Base-by-base conservation (phyloP, 768 basidiomycete genomes). In the Albatrellus ellisii region DNA sequence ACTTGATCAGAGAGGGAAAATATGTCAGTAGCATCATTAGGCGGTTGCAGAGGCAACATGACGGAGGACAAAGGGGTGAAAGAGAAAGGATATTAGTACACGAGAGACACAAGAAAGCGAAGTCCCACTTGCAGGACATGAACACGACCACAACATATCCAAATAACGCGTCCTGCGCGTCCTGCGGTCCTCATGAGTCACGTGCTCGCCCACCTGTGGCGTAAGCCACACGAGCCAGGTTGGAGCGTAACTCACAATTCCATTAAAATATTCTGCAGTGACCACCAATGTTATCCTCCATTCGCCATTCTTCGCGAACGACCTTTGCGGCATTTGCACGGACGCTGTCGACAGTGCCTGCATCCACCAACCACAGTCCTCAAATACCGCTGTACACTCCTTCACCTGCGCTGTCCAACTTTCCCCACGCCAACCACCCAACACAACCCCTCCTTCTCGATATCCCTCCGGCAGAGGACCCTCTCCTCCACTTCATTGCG, bases 1-100 rank as follows among this genome's bases (percentile, higher is more conserved):
- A 69, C 73, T 46, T 79, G 70, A 62, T 88, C 84, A 4, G 80
- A 74, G 45, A 87, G 67, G 0, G 78, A 78, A 64, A 79, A 85
- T 18, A 85, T 73, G 61, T 85, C 79, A 4, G 67, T 69, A 31
- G 64, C 57, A 33, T 56, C 54, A 11, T 54, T 48, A 17, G 57
- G 54, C n/a, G 56, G 52, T 18, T 53, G 58, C 31, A 57, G 57
- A 3, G 56, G 54, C 21, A 54, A 48, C 47, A 57, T 55, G 39
- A 45, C 52, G 36, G 45, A 27, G 29, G 40, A 48, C 36, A 38
- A 46, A 44, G 36, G 44, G 34, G 39, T 47, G 41, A 39, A 46
- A 44, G 35, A 46, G 50, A 48, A 38, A 43, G 29, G 36, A 14
- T 43, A 43, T 36, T 17, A 39, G 44, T 50, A 50, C 45, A 51